These are phyloP conservation scores for Magnolia changhungtana DNA, from an alignment of 164 flowering plant species.

Conservation along the genomic window DNA sequence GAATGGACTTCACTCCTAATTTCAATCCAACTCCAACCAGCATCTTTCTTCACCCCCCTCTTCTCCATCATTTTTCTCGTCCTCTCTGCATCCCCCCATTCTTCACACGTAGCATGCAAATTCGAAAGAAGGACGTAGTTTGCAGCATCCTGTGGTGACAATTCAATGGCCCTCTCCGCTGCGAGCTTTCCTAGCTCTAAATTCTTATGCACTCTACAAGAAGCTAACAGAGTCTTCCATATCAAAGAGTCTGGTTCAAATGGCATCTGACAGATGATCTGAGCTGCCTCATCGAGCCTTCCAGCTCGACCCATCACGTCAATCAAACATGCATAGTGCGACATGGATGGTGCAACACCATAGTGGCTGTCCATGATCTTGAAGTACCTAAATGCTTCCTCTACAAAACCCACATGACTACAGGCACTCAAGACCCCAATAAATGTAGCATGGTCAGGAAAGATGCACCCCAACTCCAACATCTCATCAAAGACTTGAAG, in stretches of 20 bases:
- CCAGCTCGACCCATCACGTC: constrained; percentile 23
- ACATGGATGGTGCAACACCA: constrained; percentile 16
- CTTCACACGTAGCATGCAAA: constrained; percentile 10
- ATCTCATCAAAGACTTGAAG: constrained; percentile 19
- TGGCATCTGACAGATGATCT: constrained; percentile 18
- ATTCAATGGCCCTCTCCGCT: constrained; percentile 14
- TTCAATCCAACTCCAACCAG: constrained; percentile 25
- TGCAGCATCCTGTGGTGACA: constrained; percentile 21
- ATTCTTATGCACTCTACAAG: constrained; percentile 19
- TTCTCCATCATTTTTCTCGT: constrained; percentile 19
- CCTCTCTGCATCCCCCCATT: constrained; percentile 10
- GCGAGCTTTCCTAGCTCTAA: constrained; percentile 19
- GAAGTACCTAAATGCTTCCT: constrained; percentile 13
- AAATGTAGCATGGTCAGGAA: constrained; percentile 18
- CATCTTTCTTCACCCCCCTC: constrained; percentile 16
- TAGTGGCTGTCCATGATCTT: constrained; percentile 13
- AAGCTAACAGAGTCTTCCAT: constrained; percentile 21
- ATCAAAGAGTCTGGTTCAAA: constrained; percentile 19
- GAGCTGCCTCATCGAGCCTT: constrained; percentile 18
- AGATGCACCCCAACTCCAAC: constrained; percentile 6
- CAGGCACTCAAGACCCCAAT: constrained; percentile 21
- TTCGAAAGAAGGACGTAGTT: constrained; percentile 20
- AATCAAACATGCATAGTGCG: constrained; percentile 19
- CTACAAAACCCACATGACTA: constrained; percentile 20
- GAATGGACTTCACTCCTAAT: constrained; percentile 11